These are phyloP conservation scores for Aspergillus pseudotamarii DNA, from an alignment of 2,329 filamentous ascomycete genomes.

Conservation along the genomic window DNA sequence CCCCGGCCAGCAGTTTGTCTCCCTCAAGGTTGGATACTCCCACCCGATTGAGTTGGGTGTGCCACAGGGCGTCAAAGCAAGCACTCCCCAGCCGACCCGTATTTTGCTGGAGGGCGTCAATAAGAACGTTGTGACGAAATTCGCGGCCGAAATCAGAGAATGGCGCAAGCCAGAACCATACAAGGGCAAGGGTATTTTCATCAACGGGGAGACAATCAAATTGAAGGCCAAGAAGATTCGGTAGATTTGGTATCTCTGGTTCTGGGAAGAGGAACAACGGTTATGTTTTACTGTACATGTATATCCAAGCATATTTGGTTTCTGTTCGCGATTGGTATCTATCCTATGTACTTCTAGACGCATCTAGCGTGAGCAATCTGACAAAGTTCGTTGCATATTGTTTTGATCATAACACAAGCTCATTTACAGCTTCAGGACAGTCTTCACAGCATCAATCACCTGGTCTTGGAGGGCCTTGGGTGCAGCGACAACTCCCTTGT, in stretches of 20 bases:
- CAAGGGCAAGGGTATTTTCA: conserved; percentile 98
- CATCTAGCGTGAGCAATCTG: conserved; percentile 31
- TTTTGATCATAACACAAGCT: conserved; percentile 15
- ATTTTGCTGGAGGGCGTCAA: conserved; percentile 87
- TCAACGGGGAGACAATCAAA: conserved; percentile 97
- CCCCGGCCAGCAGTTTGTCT: conserved; percentile 83
- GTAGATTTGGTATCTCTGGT: conserved; percentile 52
- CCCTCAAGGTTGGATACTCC: conserved; percentile 93
- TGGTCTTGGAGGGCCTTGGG: conserved; percentile 73
- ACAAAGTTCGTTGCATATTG: conserved; percentile 17
- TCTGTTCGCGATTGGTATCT: conserved; percentile 34
- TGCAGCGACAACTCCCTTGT: conserved; percentile 92
- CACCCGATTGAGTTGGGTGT: conserved; percentile 91
- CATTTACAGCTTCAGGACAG: conserved; percentile 62
- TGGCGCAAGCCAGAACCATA: conserved; percentile 96
- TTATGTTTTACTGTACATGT: conserved; percentile 30
- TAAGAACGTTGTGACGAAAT: conserved; percentile 84
- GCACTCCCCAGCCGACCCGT: conserved; percentile 85
- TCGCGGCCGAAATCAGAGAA: conserved; percentile 82
- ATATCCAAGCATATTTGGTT: conserved; percentile 27
- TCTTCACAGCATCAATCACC: conserved; percentile 80
- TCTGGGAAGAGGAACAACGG: conserved; percentile 28
- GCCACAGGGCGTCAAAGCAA: conserved; percentile 80
- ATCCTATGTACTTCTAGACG: conserved; percentile 38
- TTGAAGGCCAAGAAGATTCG: conserved; percentile 98